These are phyloP conservation scores for Datura wrightii DNA, from an alignment of 257 asterid species.

Conservation along the genomic window DNA sequence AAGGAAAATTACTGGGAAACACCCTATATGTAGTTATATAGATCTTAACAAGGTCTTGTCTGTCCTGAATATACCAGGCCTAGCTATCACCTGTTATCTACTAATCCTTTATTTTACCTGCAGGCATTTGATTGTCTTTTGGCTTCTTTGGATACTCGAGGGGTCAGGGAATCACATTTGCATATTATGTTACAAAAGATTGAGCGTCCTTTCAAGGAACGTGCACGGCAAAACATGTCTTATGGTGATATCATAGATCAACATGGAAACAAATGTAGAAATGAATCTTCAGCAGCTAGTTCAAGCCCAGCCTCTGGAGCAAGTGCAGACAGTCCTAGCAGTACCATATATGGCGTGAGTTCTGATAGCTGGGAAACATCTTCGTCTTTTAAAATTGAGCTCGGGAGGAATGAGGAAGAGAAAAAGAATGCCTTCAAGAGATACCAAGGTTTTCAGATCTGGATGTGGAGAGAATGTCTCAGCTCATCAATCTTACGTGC, in stretches of 20 bases:
- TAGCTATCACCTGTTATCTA: slow-evolving; percentile 14
- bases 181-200: slow-evolving; percentile 89
- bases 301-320: slow-evolving; percentile 45
- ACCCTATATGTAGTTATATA: not conserved
- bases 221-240: slow-evolving; percentile 50
- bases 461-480: slow-evolving; percentile 92
- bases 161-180: slow-evolving; percentile 93
- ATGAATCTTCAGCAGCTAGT: slow-evolving; percentile 53
- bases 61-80: not conserved
- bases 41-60: slow-evolving; percentile 3
- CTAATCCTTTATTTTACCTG: slow-evolving; percentile 36
- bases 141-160: slow-evolving; percentile 86
- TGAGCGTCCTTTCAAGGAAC: slow-evolving; percentile 74
- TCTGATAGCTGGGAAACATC: slow-evolving; percentile 67
- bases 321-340: slow-evolving; percentile 60
- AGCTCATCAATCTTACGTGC: slow-evolving; percentile 57
- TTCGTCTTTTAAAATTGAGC: slow-evolving; percentile 67
- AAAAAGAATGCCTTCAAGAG: slow-evolving; percentile 57
- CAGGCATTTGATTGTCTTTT: slow-evolving; percentile 87
- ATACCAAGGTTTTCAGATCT: slow-evolving; percentile 68
- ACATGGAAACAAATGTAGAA: slow-evolving; percentile 33
- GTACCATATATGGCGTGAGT: slow-evolving; percentile 57
- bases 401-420: slow-evolving; percentile 66
- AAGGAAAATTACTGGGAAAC: slow-evolving; percentile 10
- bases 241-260: slow-evolving; percentile 33